Conservation (phyloP, 208 protist genomes). For the Wallacemonas sp. region DNA sequence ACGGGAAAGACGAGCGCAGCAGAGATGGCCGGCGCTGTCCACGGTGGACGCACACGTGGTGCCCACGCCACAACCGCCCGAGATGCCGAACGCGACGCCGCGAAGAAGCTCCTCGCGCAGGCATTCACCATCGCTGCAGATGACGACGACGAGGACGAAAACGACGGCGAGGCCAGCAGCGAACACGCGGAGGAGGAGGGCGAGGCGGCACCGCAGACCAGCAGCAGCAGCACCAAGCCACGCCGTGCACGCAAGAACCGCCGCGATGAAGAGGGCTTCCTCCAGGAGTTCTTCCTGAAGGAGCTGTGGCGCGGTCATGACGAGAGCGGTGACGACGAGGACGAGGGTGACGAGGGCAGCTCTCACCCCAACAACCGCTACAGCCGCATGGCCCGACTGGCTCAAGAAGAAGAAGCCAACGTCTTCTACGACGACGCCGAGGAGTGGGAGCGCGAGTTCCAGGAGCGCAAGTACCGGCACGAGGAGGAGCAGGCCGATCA, state of each 20-base stretch:
- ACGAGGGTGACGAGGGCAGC: conserved; percentile 23
- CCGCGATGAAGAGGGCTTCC: conserved; percentile 48
- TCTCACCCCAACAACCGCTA: conserved; percentile 34
- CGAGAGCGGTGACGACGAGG: conserved; percentile 15
- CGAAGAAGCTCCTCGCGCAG: conserved; percentile 21
- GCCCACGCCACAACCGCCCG: too few species aligned
- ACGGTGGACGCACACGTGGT: too few species aligned
- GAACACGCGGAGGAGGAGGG: neutral
- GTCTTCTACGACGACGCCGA: conserved; percentile 84
- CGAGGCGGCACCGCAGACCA: neutral
- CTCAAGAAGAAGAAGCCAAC: conserved; percentile 80
- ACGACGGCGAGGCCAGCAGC: conserved; percentile 8
- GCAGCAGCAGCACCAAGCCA: neutral
- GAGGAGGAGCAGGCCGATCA: conserved; percentile 57
- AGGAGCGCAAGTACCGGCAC: conserved; percentile 88
- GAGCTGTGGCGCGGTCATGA: conserved; percentile 49
- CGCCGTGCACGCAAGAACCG: neutral
- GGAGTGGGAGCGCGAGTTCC: conserved; percentile 84
- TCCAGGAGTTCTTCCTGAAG: conserved; percentile 62
- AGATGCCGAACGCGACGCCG: conserved; percentile 1
- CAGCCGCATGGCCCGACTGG: conserved; percentile 53
- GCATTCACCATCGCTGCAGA: conserved; percentile 19
- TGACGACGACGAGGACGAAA: conserved; percentile 14
- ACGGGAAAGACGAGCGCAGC: conserved; percentile 2
- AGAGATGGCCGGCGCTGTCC: neutral